Percentiles rank a stretch among this genome's conserved stretches.
Evolutionary conservation across 2,329 filamentous ascomycete genomes (phyloP).

Genomic region (Cladosporium sp.): DNA sequence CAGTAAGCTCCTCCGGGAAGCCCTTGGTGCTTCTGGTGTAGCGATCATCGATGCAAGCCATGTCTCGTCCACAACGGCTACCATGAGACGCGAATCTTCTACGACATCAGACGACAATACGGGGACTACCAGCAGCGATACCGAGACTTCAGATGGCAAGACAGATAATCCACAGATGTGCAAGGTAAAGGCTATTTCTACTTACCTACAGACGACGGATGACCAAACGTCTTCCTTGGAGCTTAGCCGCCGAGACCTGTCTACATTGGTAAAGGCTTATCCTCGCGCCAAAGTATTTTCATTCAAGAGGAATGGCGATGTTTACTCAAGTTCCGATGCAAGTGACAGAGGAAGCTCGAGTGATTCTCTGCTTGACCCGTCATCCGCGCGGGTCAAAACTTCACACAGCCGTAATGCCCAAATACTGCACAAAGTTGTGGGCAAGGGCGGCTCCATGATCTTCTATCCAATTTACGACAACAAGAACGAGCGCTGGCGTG

Average conservation of each 20-base stretch:
- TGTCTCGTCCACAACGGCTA: background rate
- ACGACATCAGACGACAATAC: background rate
- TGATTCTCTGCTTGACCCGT: background rate
- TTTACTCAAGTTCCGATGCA: conserved; percentile 21
- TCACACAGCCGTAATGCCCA: background rate
- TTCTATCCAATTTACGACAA: conserved; percentile 13
- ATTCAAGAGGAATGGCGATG: conserved; percentile 18
- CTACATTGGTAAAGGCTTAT: conserved; percentile 19
- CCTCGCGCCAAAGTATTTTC: conserved; percentile 26
- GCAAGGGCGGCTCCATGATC: background rate
- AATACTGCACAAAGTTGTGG: background rate
- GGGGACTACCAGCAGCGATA: background rate
- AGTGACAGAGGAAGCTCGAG: background rate
- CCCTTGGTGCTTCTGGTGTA: conserved; percentile 45
- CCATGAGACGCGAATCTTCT: background rate
- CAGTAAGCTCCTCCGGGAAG: conserved; percentile 45
- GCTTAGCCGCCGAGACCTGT: background rate
- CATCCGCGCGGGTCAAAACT: background rate
- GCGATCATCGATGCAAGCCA: conserved; percentile 29
- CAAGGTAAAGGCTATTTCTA: background rate
- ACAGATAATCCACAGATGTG: background rate
- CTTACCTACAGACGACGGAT: background rate
- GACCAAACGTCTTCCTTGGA: background rate
- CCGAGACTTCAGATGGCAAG: background rate
- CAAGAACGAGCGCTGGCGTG: background rate